Percentiles rank a stretch among this genome's conserved stretches.
These are phyloP conservation scores for Pyricularia pennisetigena DNA, from an alignment of 2,329 filamentous ascomycete genomes.

Conservation along the genomic window DNA sequence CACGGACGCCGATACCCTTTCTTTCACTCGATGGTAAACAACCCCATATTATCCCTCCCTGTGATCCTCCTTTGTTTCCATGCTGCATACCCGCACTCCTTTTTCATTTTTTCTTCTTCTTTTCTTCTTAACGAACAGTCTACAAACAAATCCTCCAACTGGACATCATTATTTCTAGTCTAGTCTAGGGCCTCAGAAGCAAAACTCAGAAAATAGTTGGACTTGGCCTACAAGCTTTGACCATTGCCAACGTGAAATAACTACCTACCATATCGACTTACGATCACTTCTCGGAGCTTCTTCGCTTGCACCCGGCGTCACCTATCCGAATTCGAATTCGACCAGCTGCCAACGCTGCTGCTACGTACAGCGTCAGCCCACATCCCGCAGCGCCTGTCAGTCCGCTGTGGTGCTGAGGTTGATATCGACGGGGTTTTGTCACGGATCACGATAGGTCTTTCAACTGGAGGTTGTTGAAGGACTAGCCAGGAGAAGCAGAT, in stretches of 20 bases:
- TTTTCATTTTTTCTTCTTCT: constrained; percentile 4
- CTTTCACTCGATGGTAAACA: neutral
- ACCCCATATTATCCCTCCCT: constrained; percentile 11
- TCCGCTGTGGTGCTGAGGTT: neutral
- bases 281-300: neutral
- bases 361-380: neutral
- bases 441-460: neutral
- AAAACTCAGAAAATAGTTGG: neutral
- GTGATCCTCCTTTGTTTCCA: constrained; percentile 13
- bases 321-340: neutral
- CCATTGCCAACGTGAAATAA: neutral
- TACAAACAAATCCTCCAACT: neutral
- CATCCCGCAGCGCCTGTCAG: neutral
- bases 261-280: neutral
- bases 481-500: neutral
- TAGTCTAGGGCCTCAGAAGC: neutral
- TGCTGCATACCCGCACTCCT: neutral
- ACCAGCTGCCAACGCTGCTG: neutral
- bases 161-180: neutral
- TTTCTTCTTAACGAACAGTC: neutral
- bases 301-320: neutral
- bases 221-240: neutral
- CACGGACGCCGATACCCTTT: constrained; percentile 7
- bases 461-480: neutral
- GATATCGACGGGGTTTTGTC: neutral